Percentiles rank a stretch among this genome's conserved stretches.
phyloP scores from a whole-genome alignment of 805 yeast species.

The Cyberlindnera americana region DNA sequence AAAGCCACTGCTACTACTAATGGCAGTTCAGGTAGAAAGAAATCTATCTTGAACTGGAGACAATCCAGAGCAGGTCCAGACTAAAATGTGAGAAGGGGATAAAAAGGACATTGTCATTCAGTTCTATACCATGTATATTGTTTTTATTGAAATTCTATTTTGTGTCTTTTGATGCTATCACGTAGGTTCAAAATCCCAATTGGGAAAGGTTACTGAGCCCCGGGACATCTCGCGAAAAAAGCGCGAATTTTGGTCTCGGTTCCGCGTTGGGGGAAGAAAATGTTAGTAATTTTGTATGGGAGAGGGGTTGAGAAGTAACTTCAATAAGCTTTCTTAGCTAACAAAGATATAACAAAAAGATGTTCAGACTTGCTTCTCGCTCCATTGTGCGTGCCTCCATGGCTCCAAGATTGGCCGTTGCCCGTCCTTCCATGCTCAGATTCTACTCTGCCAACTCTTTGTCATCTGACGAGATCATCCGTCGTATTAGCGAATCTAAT shows the following conservation, averaged over 20 bases:
- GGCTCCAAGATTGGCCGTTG: slow-evolving; percentile 24
- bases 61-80: slow-evolving; percentile 26
- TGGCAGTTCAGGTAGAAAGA: slow-evolving; percentile 22
- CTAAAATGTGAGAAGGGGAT: background rate
- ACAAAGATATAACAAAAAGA: too few species aligned
- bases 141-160: too few species aligned
- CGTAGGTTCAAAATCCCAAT: too few species aligned
- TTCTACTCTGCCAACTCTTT: slow-evolving; percentile 62
- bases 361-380: slow-evolving; percentile 52
- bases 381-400: slow-evolving; percentile 36
- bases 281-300: too few species aligned
- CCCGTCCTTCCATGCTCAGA: slow-evolving; percentile 33
- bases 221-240: too few species aligned
- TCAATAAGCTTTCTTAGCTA: too few species aligned
- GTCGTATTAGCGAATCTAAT: slow-evolving; percentile 78
- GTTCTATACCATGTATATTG: background rate
- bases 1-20: slow-evolving; percentile 12
- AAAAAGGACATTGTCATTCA: background rate
- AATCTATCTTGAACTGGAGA: slow-evolving; percentile 34
- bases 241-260: too few species aligned
- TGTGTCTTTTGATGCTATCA: too few species aligned
- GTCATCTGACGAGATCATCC: slow-evolving; percentile 73
- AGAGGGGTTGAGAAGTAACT: too few species aligned
- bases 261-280: too few species aligned
- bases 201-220: too few species aligned